Evolutionary conservation across 805 yeast species (phyloP).

Genomic region (Tetrapisispora pingtungensis): DNA sequence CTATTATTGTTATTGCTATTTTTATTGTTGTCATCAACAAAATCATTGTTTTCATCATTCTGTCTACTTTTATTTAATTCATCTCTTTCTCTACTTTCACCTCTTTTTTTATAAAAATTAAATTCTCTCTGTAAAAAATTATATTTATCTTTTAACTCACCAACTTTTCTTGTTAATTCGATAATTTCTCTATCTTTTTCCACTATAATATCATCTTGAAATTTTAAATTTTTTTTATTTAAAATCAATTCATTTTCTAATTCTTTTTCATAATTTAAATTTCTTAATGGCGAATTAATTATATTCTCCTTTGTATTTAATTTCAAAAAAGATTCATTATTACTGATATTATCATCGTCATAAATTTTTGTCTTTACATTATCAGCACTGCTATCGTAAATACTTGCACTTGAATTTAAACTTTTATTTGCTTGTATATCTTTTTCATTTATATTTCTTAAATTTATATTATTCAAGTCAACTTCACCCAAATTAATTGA

Average conservation of each 20-base stretch:
- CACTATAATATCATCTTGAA: slow-evolving; percentile 14
- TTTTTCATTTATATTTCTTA: neutral
- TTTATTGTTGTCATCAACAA: too few species aligned
- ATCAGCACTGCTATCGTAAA: neutral
- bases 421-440: neutral
- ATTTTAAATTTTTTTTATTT: slow-evolving; percentile 11
- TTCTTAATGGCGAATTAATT: neutral
- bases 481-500: slow-evolving; percentile 1
- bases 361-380: neutral
- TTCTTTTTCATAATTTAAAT: neutral
- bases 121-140: slow-evolving; percentile 21
- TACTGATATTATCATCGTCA: neutral
- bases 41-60: neutral
- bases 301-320: neutral
- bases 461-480: neutral
- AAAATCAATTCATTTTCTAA: slow-evolving; percentile 10
- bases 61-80: neutral
- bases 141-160: slow-evolving; percentile 17
- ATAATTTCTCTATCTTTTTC: slow-evolving; percentile 20
- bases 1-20: too few species aligned
- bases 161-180: slow-evolving; percentile 10
- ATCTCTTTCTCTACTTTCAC: slow-evolving; percentile 3
- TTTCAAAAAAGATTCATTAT: neutral
- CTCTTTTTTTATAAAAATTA: slow-evolving; percentile 20
- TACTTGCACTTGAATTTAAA: neutral